phyloP scores from a whole-genome alignment of 306 rosid species.

The Dalbergia cochinchinensis region DNA sequence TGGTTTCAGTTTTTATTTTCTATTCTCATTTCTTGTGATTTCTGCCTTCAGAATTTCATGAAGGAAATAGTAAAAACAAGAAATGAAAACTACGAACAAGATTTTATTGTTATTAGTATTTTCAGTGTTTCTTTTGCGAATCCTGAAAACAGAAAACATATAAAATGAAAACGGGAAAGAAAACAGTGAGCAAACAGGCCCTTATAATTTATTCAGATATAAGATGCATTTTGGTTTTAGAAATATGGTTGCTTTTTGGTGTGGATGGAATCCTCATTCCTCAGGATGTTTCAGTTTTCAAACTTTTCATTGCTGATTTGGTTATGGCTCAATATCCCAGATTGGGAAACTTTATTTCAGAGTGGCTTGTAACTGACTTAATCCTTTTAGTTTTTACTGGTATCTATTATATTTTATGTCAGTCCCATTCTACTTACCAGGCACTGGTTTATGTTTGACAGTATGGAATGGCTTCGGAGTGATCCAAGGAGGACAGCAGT shows the following conservation, averaged over 20 bases:
- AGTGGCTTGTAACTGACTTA: background rate
- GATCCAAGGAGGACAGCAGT: conserved; percentile 83
- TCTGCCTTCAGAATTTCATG: no score
- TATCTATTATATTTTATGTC: conserved; percentile 32
- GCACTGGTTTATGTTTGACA: conserved; percentile 50
- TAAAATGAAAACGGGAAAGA: no score
- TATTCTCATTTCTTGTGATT: no score
- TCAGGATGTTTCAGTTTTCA: background rate
- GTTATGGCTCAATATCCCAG: conserved; percentile 2
- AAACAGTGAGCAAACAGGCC: background rate
- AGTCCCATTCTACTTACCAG: conserved; percentile 19
- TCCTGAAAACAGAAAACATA: no score
- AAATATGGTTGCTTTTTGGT: conserved; percentile 14
- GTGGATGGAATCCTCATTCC: conserved; percentile 18
- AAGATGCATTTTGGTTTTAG: conserved; percentile 19
- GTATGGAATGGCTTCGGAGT: conserved; percentile 83
- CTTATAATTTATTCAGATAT: background rate
- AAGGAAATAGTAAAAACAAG: no score
- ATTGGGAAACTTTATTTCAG: conserved; percentile 25
- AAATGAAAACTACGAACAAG: no score
- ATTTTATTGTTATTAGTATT: no score
- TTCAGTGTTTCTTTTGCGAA: no score
- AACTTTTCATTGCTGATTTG: conserved; percentile 7
- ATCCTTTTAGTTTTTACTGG: background rate
- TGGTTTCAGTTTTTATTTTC: no score